Evolutionary conservation across 2,329 filamentous ascomycete species (phyloP).

Genomic region (Fusarium nelsonii): DNA sequence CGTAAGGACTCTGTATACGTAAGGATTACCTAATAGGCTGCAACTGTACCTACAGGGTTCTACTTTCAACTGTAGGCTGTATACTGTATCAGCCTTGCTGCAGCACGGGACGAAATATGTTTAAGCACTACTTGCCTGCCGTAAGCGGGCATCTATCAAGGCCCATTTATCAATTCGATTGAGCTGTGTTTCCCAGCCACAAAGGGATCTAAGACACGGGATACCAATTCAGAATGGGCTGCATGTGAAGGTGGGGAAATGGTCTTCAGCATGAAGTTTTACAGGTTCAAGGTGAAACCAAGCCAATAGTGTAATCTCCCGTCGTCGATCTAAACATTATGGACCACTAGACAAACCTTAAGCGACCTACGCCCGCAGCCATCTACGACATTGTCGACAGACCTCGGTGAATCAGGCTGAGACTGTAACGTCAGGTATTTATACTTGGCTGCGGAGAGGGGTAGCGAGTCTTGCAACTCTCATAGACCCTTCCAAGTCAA

Average conservation of each 20-base stretch:
- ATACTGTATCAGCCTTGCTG: too few species aligned
- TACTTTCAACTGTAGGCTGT: too few species aligned
- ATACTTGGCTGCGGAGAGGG: neutral
- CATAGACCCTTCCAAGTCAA: fast-evolving
- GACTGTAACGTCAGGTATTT: neutral
- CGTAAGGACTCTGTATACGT: too few species aligned
- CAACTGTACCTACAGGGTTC: too few species aligned
- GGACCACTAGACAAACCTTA: neutral
- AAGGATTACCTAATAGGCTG: too few species aligned
- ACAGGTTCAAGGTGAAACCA: too few species aligned
- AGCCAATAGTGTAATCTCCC: neutral
- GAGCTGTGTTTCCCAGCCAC: neutral
- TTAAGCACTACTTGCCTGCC: neutral
- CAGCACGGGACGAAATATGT: too few species aligned
- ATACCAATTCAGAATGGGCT: neutral
- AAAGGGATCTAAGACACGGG: neutral
- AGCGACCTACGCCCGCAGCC: neutral
- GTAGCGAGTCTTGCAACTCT: neutral
- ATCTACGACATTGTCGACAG: neutral
- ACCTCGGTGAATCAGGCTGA: too few species aligned
- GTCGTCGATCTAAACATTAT: neutral
- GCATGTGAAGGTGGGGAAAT: neutral
- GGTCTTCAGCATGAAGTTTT: neutral
- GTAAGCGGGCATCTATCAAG: too few species aligned
- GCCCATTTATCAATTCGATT: neutral